Conservation (phyloP, 345 rosid genomes). For the Salix arbutifolia region DNA sequence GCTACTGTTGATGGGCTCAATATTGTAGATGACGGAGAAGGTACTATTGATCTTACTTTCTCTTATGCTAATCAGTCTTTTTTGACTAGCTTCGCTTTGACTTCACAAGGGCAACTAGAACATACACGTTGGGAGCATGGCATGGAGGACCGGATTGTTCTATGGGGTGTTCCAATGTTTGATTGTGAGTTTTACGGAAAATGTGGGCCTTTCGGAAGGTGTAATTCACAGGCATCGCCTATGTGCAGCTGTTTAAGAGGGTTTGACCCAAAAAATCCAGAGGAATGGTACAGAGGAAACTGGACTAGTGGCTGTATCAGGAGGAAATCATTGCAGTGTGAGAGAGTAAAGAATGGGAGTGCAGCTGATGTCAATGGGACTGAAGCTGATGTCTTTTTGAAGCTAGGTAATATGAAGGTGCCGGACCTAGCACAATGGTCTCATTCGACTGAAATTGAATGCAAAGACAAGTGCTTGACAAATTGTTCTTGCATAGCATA, state of each 20-base stretch:
- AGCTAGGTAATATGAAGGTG: conserved; percentile 32
- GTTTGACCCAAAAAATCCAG: conserved; percentile 35
- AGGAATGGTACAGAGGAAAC: conserved; percentile 38
- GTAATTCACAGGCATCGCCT: conserved; percentile 17
- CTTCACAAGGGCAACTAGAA: conserved; percentile 28
- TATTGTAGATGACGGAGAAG: conserved; percentile 23
- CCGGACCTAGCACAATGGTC: conserved; percentile 37
- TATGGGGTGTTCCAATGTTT: not conserved
- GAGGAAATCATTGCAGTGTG: conserved; percentile 30
- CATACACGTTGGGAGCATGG: conserved; percentile 22
- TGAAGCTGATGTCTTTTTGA: conserved; percentile 40
- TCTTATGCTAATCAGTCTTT: conserved; percentile 3
- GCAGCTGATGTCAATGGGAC: conserved; percentile 8
- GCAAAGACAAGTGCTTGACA: conserved; percentile 18
- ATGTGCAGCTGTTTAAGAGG: conserved; percentile 55
- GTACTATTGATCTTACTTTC: conserved; percentile 14
- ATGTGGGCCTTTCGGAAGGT: conserved; percentile 50
- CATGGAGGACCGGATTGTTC: conserved; percentile 1
- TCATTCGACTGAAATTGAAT: not conserved
- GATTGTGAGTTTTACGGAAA: conserved; percentile 42
- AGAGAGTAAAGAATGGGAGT: conserved; percentile 3
- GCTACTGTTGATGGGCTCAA: conserved; percentile 25
- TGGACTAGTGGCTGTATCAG: conserved; percentile 53
- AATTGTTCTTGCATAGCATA: conserved; percentile 32
- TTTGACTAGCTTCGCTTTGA: conserved; percentile 14